Conservation (phyloP, 1,284 basidiomycete genomes). For the Thecaphora frezii region DNA sequence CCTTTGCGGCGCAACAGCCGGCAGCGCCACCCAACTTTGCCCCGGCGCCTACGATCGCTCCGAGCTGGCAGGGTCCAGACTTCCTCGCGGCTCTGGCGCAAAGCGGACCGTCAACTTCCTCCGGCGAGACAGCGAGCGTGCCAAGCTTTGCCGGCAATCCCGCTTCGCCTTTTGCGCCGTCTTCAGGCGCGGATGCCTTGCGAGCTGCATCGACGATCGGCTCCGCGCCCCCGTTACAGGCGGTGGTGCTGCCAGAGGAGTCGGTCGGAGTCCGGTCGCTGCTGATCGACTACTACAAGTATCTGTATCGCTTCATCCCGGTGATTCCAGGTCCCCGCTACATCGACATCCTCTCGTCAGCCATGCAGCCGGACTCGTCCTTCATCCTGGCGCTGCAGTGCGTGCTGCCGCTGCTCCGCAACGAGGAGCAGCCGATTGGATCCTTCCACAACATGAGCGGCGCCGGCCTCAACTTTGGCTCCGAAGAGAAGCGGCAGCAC, state of each 20-base stretch:
- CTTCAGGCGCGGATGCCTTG: too few species aligned
- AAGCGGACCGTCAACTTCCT: too few species aligned
- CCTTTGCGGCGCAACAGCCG: too few species aligned
- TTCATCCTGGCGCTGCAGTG: conserved; percentile 47
- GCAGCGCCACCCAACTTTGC: too few species aligned
- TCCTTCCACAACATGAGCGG: conserved; percentile 28
- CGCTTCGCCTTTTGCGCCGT: too few species aligned
- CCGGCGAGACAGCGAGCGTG: too few species aligned
- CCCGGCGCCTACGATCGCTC: not conserved
- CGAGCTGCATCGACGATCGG: too few species aligned
- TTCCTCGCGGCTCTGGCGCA: not conserved
- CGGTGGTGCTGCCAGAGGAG: conserved; percentile 4
- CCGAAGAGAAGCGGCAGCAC: conserved; percentile 35
- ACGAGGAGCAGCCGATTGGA: conserved; percentile 39
- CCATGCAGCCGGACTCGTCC: conserved; percentile 34
- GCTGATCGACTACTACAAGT: conserved; percentile 46
- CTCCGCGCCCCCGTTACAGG: too few species aligned
- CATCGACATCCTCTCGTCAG: conserved; percentile 26
- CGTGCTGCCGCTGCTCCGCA: conserved; percentile 38
- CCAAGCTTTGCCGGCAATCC: too few species aligned
- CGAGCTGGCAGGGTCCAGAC: not conserved
- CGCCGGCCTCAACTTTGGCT: conserved; percentile 40
- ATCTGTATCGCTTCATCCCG: conserved; percentile 51
- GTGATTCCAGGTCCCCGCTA: conserved; percentile 38
- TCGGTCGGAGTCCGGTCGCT: conserved; percentile 25